phyloP scores from a whole-genome alignment of 306 rosid species.

The Cicer cuneatum region DNA sequence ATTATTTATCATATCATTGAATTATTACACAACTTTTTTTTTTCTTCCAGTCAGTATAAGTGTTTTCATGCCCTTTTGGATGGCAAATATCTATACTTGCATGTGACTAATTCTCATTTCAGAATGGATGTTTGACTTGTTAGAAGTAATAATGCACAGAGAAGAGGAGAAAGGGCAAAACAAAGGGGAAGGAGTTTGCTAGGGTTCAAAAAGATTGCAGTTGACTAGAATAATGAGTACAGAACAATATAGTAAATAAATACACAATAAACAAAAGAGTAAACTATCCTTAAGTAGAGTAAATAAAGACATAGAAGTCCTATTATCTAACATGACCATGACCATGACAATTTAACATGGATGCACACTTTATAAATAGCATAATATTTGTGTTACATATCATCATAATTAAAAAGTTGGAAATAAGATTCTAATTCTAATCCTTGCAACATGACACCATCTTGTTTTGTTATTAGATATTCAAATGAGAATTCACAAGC shows the following conservation, averaged over 20 bases:
- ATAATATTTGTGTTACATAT: not conserved
- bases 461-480: slow-evolving; percentile 54
- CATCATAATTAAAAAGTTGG: slow-evolving; percentile 22
- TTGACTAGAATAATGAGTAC: not conserved
- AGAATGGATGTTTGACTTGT: not conserved
- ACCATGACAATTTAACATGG: slow-evolving; percentile 10
- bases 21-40: slow-evolving; percentile 9
- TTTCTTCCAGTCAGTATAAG: not conserved
- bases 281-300: too few species aligned
- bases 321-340: not conserved
- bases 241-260: not conserved
- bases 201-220: not conserved
- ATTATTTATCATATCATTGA: slow-evolving; percentile 18
- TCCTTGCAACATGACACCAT: not conserved
- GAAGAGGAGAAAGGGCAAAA: too few species aligned
- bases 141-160: too few species aligned
- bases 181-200: too few species aligned
- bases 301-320: too few species aligned
- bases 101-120: slow-evolving; percentile 25
- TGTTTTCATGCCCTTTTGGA: slow-evolving; percentile 2
- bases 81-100: slow-evolving; percentile 19
- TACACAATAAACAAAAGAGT: too few species aligned
- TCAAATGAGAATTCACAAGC: slow-evolving; percentile 84
- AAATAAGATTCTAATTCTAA: slow-evolving; percentile 16
- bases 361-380: slow-evolving; percentile 26